These are phyloP conservation scores for Avena insularis DNA, from an alignment of 176 grass and related monocot species.

Conservation along the genomic window DNA sequence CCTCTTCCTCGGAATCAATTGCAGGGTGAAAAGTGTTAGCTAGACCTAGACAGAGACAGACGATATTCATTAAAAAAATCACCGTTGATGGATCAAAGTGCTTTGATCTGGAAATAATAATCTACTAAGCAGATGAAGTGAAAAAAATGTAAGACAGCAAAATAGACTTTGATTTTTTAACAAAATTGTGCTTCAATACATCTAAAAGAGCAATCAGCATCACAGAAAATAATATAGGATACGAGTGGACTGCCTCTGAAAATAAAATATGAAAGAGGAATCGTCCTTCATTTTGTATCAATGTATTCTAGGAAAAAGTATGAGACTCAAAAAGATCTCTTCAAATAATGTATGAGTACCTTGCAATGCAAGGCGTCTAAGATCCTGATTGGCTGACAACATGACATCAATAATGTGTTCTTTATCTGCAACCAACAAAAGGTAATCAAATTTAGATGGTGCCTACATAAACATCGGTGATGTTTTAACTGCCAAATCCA, in stretches of 20 bases:
- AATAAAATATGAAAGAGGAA: not conserved
- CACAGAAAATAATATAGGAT: not conserved
- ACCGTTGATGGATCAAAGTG: not conserved
- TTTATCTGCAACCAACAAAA: slow-evolving; percentile 61
- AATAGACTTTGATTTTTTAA: slow-evolving; percentile 15
- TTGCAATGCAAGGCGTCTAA: slow-evolving; percentile 68
- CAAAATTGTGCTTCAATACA: not conserved
- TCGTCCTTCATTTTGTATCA: not conserved
- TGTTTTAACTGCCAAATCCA: not conserved
- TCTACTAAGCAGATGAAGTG: slow-evolving; percentile 13
- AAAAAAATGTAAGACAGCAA: slow-evolving; percentile 23
- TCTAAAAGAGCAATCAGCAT: not conserved
- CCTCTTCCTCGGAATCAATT: slow-evolving; percentile 57
- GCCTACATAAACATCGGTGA: not conserved
- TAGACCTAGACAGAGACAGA: slow-evolving; percentile 51
- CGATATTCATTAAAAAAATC: slow-evolving; percentile 5
- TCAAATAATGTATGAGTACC: slow-evolving; percentile 51
- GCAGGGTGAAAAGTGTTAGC: slow-evolving; percentile 57
- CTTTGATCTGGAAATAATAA: not conserved
- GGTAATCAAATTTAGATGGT: slow-evolving; percentile 32
- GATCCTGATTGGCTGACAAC: slow-evolving; percentile 71
- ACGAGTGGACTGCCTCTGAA: not conserved
- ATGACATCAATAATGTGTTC: slow-evolving; percentile 48
- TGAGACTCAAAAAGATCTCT: not conserved
- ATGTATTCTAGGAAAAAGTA: not conserved